Base-by-base conservation (phyloP, 2,329 filamentous ascomycete species). In the Graphium sp. region DNA sequence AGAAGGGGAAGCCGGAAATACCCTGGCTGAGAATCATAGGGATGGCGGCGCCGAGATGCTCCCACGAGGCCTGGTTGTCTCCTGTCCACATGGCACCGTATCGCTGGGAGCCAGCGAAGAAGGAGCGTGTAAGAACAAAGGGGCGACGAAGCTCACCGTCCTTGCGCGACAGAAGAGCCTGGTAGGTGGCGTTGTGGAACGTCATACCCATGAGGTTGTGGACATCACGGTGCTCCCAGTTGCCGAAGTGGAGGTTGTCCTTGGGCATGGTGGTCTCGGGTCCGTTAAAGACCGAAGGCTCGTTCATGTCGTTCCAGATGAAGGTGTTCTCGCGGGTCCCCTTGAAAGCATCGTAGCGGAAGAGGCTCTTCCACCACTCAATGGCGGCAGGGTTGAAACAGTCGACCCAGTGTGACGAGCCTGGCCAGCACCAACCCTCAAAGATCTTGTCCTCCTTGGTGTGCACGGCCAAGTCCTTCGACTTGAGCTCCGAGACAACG, bases 221-320 rank as follows among this genome's bases (percentile, higher is more conserved):
- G 5, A 98, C 58, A 47, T 98, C 89, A 37, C 89, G 80, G 49
- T 98, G 89, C 52, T 98, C 89, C 89, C 89, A 98, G 45, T 78
- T 71, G 29, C 71, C 85, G 44, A 79, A 58, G 48, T 98, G 89
- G 18, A 98, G 54, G 48, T 98, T 98, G 58, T 98, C 89, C 55
- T 94, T 94, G 35, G 89, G 89, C 85, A 95, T 95, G 5, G 87
- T 95, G 4, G 84, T 92, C 52, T 98, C 89, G 0, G 89, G 89
- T 0, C 89, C 89, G 48, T 95, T 95, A 61, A 98, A 98, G 2
- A 98, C 89, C 0, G 89, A 95, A 1, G 89, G 89, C 56, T 98
- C 89, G 47, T 94, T 95, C 89, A 98, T 98, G 50, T 98, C 89
- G 50, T 98, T 98, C 89, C 89, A 98, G 42, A 98, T 72, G 52